Base-by-base conservation (phyloP, 352 stramenopile species). In the Lagenidium giganteum region DNA sequence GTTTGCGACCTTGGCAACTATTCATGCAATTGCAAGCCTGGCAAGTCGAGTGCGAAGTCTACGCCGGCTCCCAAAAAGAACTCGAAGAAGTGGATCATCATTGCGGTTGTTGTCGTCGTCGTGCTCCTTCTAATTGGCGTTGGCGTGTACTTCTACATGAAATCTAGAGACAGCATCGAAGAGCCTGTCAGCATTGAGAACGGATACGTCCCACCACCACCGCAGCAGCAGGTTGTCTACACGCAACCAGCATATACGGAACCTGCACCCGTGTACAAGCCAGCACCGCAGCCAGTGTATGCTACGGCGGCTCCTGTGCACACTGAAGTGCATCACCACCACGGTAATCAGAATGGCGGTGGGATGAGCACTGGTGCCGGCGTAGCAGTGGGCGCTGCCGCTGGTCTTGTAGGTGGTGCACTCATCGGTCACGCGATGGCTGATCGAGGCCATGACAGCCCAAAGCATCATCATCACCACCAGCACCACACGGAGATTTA, bases 261-360 rank as follows among this genome's bases (percentile, higher is more conserved):
- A 16, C 55, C 55, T 5, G 48, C 36, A 3, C 67, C n/a, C n/a
- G n/a, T n/a, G n/a, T n/a, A n/a, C n/a, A n/a, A n/a, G n/a, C n/a
- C n/a, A n/a, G n/a, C 56, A 18, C 64, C 59, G 5, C 70, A 72
- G 28, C 61, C 57, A 2, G 61, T 59, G n/a, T n/a, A n/a, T n/a
- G n/a, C n/a, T n/a, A n/a, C n/a, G n/a, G n/a, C n/a, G 9, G 8
- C 9, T 22, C 45, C 9, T 14, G 27, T 8, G 14, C 14, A 32
- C 27, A 14, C n/a, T n/a, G n/a, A n/a, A n/a, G n/a, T n/a, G n/a
- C n/a, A n/a, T 20, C 51, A 57, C 24, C 40, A 41, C 26, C 5
- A 18, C 36, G 21, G n/a, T n/a, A n/a, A n/a, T n/a, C n/a, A 51
- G 25, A 29, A 30, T 12, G 27, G 42, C 25, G 20, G 50, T 41